These are phyloP conservation scores for Tolypocladium album DNA, from an alignment of 2,329 filamentous ascomycete species.

Conservation along the genomic window DNA sequence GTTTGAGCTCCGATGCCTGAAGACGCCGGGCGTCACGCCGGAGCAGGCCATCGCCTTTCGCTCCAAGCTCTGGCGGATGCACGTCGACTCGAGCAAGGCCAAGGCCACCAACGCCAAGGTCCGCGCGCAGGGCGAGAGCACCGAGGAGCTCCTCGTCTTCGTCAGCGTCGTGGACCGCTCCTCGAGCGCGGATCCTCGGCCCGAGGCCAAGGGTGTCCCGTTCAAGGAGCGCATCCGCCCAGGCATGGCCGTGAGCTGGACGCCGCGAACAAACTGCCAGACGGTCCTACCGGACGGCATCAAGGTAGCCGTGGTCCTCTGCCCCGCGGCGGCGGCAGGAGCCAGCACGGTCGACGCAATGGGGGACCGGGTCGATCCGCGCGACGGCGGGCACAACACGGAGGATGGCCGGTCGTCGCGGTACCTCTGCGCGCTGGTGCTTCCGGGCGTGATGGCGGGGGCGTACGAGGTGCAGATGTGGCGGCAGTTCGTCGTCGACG, in stretches of 20 bases:
- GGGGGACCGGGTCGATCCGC: constrained; percentile 7
- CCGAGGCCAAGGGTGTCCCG: constrained; percentile 10
- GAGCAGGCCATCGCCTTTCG: constrained; percentile 31
- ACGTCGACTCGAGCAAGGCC: constrained; percentile 24
- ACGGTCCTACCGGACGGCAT: constrained; percentile 6
- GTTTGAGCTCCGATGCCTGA: constrained; percentile 28
- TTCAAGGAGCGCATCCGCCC: constrained; percentile 30
- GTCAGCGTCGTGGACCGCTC: background rate
- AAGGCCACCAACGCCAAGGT: background rate
- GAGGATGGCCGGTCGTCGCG: constrained; percentile 1
- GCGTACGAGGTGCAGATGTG: constrained; percentile 29
- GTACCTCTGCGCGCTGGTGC: constrained; percentile 26
- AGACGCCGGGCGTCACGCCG: constrained; percentile 19
- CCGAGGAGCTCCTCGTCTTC: background rate
- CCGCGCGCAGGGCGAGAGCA: background rate
- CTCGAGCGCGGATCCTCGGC: constrained; percentile 19
- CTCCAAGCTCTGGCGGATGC: constrained; percentile 29
- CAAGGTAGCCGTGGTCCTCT: constrained; percentile 22
- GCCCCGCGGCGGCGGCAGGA: constrained; percentile 10
- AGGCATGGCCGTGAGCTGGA: constrained; percentile 29
- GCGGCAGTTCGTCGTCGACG: constrained; percentile 22
- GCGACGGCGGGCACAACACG: constrained; percentile 1
- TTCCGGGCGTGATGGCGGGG: constrained; percentile 20
- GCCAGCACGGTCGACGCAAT: constrained; percentile 8
- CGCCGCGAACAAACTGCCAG: constrained; percentile 6